phyloP scores from a whole-genome alignment of 2,329 filamentous ascomycete genomes.

The Diaporthe ilicicola region DNA sequence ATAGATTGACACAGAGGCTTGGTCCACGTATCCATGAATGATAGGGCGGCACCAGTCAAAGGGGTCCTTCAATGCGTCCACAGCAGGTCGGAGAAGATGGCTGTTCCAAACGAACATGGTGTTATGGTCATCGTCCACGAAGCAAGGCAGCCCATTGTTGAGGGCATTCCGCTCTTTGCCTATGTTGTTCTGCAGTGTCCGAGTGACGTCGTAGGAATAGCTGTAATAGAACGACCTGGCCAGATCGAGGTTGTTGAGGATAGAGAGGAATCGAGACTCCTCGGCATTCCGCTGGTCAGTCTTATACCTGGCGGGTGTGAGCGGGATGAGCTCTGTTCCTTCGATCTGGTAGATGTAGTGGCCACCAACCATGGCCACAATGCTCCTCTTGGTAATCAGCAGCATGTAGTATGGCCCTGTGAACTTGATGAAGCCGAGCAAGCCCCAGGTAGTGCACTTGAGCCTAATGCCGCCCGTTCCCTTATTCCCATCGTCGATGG shows the following conservation, averaged over 20 bases:
- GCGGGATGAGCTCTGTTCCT: slow-evolving; percentile 87
- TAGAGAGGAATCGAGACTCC: slow-evolving; percentile 87
- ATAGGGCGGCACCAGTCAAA: slow-evolving; percentile 97
- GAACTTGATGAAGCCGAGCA: slow-evolving; percentile 95
- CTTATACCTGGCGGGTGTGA: slow-evolving; percentile 80
- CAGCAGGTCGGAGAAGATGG: slow-evolving; percentile 82
- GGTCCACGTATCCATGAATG: slow-evolving; percentile 95
- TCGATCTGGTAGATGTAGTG: slow-evolving; percentile 97
- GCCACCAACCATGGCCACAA: slow-evolving; percentile 94
- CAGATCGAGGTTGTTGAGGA: slow-evolving; percentile 90
- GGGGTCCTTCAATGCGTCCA: slow-evolving; percentile 74
- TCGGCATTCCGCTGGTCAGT: slow-evolving; percentile 84
- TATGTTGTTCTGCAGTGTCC: slow-evolving; percentile 92
- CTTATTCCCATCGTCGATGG: slow-evolving; percentile 95
- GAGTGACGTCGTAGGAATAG: slow-evolving; percentile 96
- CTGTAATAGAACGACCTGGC: slow-evolving; percentile 97
- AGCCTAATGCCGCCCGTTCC: slow-evolving; percentile 88
- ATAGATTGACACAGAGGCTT: slow-evolving; percentile 85
- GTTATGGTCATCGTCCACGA: slow-evolving; percentile 75
- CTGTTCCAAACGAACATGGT: slow-evolving; percentile 99
- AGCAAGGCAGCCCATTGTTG: slow-evolving; percentile 67
- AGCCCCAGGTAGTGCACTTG: slow-evolving; percentile 89
- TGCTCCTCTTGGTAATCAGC: slow-evolving; percentile 92
- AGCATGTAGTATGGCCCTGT: slow-evolving; percentile 98
- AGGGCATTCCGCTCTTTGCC: slow-evolving; percentile 78